Percentiles rank a stretch among this genome's conserved stretches.
Conservation (phyloP, 345 rosid species). For the Linum tenue region DNA sequence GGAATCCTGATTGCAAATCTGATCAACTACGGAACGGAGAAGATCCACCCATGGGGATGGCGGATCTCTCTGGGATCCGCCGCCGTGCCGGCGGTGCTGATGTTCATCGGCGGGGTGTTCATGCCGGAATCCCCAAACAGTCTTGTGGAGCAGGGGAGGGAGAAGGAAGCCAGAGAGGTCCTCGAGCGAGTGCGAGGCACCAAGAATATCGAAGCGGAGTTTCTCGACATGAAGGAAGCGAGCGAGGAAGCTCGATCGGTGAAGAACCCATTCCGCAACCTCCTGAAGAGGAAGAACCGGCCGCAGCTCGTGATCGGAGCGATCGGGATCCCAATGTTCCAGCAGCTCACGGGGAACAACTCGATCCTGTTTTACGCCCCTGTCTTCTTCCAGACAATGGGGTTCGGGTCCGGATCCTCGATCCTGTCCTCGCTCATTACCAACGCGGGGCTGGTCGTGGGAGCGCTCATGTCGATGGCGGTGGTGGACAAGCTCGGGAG, state of each 20-base stretch:
- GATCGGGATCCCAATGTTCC: conserved; percentile 32
- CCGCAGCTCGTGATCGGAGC: conserved; percentile 22
- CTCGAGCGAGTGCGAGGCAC: conserved; percentile 26
- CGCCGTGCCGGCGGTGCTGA: conserved; percentile 28
- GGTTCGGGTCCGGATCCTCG: conserved; percentile 31
- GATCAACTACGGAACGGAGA: conserved; percentile 32
- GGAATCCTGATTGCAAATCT: conserved; percentile 43
- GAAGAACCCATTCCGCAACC: conserved; percentile 29
- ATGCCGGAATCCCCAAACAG: conserved; percentile 34
- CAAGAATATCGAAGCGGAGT: conserved; percentile 22
- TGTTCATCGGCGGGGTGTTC: conserved; percentile 24
- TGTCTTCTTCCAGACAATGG: conserved; percentile 38
- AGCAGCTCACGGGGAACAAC: conserved; percentile 43
- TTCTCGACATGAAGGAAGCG: conserved; percentile 22
- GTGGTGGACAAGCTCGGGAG: conserved; percentile 31
- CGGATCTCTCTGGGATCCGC: conserved; percentile 28
- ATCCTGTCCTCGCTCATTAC: conserved; percentile 35
- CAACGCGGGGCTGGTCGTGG: conserved; percentile 22
- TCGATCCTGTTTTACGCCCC: conserved; percentile 46
- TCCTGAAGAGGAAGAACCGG: conserved; percentile 17
- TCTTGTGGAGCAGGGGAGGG: conserved; percentile 25
- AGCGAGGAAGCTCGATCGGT: conserved; percentile 25
- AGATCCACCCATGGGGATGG: conserved; percentile 32
- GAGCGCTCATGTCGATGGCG: conserved; percentile 25
- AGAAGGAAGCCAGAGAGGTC: conserved; percentile 17